These are phyloP conservation scores for Colletotrichum tamarilloi DNA, from an alignment of 2,329 filamentous ascomycete genomes.

Conservation along the genomic window DNA sequence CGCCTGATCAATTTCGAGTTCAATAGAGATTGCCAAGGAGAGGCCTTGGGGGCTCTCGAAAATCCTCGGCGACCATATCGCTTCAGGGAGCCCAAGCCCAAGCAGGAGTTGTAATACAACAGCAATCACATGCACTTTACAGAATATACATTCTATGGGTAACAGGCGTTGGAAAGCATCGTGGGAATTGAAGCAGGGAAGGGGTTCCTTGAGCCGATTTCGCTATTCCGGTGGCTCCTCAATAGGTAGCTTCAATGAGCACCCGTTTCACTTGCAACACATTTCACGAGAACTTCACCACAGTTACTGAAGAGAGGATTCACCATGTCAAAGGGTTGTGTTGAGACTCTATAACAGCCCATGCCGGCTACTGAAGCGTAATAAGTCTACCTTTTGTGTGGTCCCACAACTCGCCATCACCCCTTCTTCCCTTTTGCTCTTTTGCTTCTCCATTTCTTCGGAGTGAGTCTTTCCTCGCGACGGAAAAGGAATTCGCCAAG, in stretches of 20 bases:
- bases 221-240: not conserved
- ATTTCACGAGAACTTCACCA: not conserved
- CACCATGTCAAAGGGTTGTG: not conserved
- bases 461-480: not conserved
- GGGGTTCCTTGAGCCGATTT: not conserved
- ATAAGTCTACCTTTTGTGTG: not conserved
- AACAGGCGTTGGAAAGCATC: not conserved
- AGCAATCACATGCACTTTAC: not conserved
- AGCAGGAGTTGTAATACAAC: not conserved
- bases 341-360: conserved; percentile 14
- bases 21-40: not conserved
- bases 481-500: not conserved
- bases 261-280: not conserved
- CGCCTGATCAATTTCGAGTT: not conserved
- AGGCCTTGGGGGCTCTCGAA: not conserved
- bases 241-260: not conserved
- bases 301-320: not conserved
- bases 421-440: not conserved
- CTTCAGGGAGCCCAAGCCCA: not conserved
- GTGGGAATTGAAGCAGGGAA: not conserved
- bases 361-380: conserved; percentile 20
- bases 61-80: not conserved
- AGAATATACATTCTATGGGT: not conserved
- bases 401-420: not conserved
- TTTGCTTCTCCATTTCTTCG: not conserved